Conservation (phyloP, 1,284 basidiomycete genomes). For the Afroboletus lepidellus region DNA sequence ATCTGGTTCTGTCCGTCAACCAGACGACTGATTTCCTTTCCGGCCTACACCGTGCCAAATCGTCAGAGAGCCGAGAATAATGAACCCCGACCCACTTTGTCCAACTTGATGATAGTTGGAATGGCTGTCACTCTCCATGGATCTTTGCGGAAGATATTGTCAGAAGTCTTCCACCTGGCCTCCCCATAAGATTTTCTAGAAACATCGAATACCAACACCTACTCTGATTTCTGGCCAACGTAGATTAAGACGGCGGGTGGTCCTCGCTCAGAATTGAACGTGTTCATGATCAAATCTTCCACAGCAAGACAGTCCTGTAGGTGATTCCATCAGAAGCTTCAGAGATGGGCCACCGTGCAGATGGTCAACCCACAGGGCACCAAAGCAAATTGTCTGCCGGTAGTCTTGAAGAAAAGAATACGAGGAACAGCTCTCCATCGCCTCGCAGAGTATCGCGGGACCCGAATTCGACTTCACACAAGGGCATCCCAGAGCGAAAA, state of each 20-base stretch:
- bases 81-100: constrained; percentile 51
- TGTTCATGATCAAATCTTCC: constrained; percentile 55
- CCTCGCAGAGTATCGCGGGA: constrained; percentile 35
- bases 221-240: constrained; percentile 71
- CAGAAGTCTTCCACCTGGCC: constrained; percentile 63
- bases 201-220: constrained; percentile 31
- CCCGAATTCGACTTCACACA: constrained; percentile 27
- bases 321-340: constrained; percentile 6
- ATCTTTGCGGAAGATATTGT: constrained; percentile 61
- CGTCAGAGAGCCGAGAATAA: constrained; percentile 5
- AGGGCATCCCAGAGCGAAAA: constrained; percentile 26
- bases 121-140: constrained; percentile 66
- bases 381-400: constrained; percentile 49
- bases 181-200: background rate
- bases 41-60: constrained; percentile 36
- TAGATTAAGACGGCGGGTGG: constrained; percentile 69
- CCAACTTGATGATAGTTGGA: constrained; percentile 73
- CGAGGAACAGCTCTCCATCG: constrained; percentile 50
- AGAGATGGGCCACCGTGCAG: background rate
- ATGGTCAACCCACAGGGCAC: constrained; percentile 56
- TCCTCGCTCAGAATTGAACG: constrained; percentile 51
- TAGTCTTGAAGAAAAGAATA: constrained; percentile 66
- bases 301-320: constrained; percentile 71
- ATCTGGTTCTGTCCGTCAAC: constrained; percentile 48
- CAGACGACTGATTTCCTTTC: constrained; percentile 53